Percentiles rank a stretch among this genome's conserved stretches.
phyloP scores from a whole-genome alignment of 257 asterid genomes.

The Fraxinus cuspidata region DNA sequence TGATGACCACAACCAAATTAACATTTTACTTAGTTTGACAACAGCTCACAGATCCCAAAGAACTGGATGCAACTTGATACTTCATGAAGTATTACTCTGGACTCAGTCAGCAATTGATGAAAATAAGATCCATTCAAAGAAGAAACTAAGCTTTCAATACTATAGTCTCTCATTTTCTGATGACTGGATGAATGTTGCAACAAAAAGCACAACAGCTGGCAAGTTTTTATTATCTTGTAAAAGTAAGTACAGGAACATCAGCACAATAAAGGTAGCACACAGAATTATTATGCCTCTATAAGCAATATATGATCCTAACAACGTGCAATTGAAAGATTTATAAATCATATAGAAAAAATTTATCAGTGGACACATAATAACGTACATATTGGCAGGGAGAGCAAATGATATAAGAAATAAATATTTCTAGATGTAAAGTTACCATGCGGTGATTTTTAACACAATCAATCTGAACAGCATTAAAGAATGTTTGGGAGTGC shows the following conservation, averaged over 20 bases:
- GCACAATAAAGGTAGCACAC: neutral
- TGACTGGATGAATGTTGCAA: constrained; percentile 5
- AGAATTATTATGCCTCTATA: neutral
- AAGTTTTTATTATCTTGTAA: neutral
- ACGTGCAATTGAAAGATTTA: neutral
- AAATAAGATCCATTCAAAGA: constrained; percentile 4
- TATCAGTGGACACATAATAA: constrained; percentile 5
- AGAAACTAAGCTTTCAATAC: neutral
- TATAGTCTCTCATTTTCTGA: constrained; percentile 17
- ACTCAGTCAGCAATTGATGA: constrained; percentile 9
- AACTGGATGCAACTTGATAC: constrained; percentile 6
- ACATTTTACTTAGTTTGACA: constrained; percentile 1
- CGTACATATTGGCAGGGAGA: constrained; percentile 11
- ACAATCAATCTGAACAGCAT: constrained; percentile 20
- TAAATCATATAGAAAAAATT: neutral
- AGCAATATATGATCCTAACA: constrained; percentile 11
- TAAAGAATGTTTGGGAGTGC: neutral
- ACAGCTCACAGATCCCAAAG: constrained; percentile 4
- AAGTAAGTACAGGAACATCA: constrained; percentile 16
- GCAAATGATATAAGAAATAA: constrained; percentile 5
- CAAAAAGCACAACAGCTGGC: neutral
- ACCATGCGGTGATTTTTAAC: constrained; percentile 1
- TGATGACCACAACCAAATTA: constrained; percentile 11
- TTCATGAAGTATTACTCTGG: constrained; percentile 17
- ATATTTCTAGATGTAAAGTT: neutral